phyloP scores from a whole-genome alignment of 78 protist genomes.

The Dictyostelium firmibasis region DNA sequence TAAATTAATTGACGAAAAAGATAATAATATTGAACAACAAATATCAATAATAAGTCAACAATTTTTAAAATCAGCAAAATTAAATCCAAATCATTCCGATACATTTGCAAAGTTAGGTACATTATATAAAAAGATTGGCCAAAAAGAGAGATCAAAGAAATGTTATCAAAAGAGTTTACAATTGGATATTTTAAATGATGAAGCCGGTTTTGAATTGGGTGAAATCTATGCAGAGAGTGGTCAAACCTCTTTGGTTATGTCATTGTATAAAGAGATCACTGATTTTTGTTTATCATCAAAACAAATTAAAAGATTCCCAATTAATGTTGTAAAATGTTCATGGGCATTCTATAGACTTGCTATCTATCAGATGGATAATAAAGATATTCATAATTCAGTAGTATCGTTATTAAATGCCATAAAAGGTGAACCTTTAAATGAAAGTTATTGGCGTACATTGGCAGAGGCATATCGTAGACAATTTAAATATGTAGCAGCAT shows the following conservation, averaged over 20 bases:
- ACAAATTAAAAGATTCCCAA: slow-evolving; percentile 14
- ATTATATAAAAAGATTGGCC: neutral
- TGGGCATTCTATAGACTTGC: slow-evolving; percentile 82
- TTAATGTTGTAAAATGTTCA: slow-evolving; percentile 25
- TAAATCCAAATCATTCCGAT: slow-evolving; percentile 10
- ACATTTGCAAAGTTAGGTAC: slow-evolving; percentile 56
- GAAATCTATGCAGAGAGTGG: slow-evolving; percentile 11
- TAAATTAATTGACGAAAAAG: neutral
- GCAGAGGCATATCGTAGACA: slow-evolving; percentile 77
- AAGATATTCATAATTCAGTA: slow-evolving; percentile 2
- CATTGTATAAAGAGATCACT: slow-evolving; percentile 57
- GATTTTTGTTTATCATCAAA: neutral
- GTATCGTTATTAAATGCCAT: slow-evolving; percentile 24
- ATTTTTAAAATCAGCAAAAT: slow-evolving; percentile 58
- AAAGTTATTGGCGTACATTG: slow-evolving; percentile 54
- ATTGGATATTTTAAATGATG: slow-evolving; percentile 57
- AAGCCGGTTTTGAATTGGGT: slow-evolving; percentile 42
- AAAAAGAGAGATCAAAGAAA: slow-evolving; percentile 69
- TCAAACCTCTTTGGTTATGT: slow-evolving; percentile 21
- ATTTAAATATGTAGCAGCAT: slow-evolving; percentile 65
- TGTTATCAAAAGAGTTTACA: slow-evolving; percentile 72
- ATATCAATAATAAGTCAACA: neutral
- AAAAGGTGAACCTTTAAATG: slow-evolving; percentile 38
- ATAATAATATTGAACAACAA: too few relatives aligned
- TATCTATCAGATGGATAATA: slow-evolving; percentile 69